Evolutionary conservation across 2,329 filamentous ascomycete genomes (phyloP).

Genomic region (Chaetoscypha palmicola): DNA sequence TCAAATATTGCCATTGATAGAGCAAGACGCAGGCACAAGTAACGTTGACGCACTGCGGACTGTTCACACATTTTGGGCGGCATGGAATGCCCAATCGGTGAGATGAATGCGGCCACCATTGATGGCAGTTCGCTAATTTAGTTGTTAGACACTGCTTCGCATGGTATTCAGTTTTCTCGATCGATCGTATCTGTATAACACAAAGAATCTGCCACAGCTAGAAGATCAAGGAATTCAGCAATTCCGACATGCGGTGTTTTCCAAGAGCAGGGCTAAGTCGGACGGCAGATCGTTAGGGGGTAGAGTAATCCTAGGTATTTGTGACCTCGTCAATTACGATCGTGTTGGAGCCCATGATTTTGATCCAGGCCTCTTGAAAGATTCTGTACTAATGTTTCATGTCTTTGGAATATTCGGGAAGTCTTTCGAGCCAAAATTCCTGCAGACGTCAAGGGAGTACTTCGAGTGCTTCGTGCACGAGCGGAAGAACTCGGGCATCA

Average conservation of each 20-base stretch:
- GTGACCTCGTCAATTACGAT: conserved; percentile 67
- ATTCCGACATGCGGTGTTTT: conserved; percentile 57
- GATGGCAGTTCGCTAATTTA: no score
- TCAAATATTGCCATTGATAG: conserved; percentile 49
- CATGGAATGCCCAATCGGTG: conserved; percentile 74
- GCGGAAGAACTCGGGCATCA: conserved; percentile 55
- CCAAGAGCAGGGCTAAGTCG: conserved; percentile 27
- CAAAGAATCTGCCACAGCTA: conserved; percentile 62
- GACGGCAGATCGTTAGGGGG: conserved; percentile 31
- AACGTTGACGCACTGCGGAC: conserved; percentile 57
- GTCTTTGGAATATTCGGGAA: conserved; percentile 75
- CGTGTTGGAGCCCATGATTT: conserved; percentile 51
- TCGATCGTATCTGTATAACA: conserved; percentile 75
- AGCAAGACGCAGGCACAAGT: conserved; percentile 41
- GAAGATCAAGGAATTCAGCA: conserved; percentile 73
- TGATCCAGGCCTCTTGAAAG: conserved; percentile 59
- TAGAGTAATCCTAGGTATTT: conserved; percentile 53
- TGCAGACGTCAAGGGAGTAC: conserved; percentile 60
- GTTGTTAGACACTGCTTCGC: conserved; percentile 60
- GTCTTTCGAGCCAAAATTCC: conserved; percentile 70
- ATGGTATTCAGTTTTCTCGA: conserved; percentile 94
- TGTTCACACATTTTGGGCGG: conserved; percentile 56
- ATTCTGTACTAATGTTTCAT: conserved; percentile 75
- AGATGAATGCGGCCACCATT: conserved; percentile 29
- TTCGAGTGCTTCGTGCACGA: conserved; percentile 63